These are phyloP conservation scores for Ascocoryne sarcoides DNA, from an alignment of 2,329 filamentous ascomycete species.

Conservation along the genomic window DNA sequence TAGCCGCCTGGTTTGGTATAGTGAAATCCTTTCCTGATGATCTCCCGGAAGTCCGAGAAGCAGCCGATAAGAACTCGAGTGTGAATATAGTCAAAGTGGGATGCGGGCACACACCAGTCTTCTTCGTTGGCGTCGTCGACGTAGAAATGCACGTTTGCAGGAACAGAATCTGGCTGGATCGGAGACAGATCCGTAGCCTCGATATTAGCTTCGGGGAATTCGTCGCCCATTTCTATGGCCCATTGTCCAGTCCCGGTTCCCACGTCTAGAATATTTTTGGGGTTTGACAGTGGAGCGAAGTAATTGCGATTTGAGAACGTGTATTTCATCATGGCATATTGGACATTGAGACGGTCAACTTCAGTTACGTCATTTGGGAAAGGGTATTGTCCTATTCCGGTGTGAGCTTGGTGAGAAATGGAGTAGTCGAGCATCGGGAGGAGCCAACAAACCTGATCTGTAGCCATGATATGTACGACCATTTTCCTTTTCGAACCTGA, in stretches of 20 bases:
- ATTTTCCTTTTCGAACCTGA: conserved; percentile 20
- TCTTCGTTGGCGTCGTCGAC: conserved; percentile 34
- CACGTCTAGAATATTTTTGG: conserved; percentile 29
- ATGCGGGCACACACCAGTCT: conserved; percentile 37
- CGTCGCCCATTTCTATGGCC: conserved; percentile 54
- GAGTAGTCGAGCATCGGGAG: not conserved
- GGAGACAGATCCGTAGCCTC: conserved; percentile 59
- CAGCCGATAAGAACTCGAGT: conserved; percentile 31
- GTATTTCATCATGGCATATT: conserved; percentile 38
- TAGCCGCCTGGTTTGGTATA: conserved; percentile 38
- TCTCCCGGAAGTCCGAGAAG: conserved; percentile 18
- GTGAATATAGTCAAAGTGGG: conserved; percentile 51
- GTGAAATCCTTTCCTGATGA: conserved; percentile 15
- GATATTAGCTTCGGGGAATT: conserved; percentile 49
- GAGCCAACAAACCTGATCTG: conserved; percentile 7
- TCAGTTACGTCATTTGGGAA: conserved; percentile 42
- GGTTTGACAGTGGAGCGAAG: conserved; percentile 34
- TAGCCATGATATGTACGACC: conserved; percentile 25
- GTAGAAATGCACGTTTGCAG: conserved; percentile 65
- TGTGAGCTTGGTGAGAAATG: not conserved
- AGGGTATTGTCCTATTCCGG: conserved; percentile 15
- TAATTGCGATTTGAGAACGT: conserved; percentile 30
- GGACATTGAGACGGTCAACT: conserved; percentile 40
- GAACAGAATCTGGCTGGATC: conserved; percentile 56
- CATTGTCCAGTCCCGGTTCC: conserved; percentile 50